Conservation (phyloP, 345 rosid genomes). For the Sapria himalayana region DNA sequence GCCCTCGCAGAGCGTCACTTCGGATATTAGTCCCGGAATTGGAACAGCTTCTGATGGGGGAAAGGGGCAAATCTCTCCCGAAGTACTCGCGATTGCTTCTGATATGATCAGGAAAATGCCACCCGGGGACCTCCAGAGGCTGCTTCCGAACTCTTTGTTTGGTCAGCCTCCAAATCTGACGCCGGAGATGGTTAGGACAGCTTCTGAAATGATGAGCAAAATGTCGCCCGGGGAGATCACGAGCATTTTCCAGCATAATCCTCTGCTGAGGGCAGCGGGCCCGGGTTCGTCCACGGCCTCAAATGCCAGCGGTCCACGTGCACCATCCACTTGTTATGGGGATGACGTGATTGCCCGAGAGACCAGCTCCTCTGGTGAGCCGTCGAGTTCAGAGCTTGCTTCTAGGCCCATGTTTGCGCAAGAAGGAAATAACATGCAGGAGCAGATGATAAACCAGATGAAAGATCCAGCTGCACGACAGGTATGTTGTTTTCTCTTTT, state of each 20-base stretch:
- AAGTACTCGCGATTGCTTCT: slow-evolving; percentile 67
- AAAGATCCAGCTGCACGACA: slow-evolving; percentile 86
- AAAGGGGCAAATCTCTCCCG: slow-evolving; percentile 59
- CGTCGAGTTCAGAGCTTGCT: no score
- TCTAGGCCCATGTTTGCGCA: no score
- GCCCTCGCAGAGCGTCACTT: slow-evolving; percentile 57
- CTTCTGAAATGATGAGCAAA: slow-evolving; percentile 63
- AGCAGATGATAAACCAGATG: slow-evolving; percentile 84
- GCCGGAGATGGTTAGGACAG: slow-evolving; percentile 70
- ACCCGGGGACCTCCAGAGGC: slow-evolving; percentile 51
- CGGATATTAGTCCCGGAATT: slow-evolving; percentile 49
- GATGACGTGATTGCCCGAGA: slow-evolving; percentile 17
- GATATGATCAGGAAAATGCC: slow-evolving; percentile 80
- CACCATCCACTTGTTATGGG: slow-evolving; percentile 14
- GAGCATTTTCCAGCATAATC: slow-evolving; percentile 79
- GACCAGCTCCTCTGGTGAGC: slow-evolving; percentile 29
- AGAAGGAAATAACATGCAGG: slow-evolving; percentile 82
- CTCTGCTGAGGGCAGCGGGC: slow-evolving; percentile 25
- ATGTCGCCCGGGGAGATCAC: slow-evolving; percentile 66
- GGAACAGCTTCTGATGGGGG: slow-evolving; percentile 51
- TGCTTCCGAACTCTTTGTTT: slow-evolving; percentile 19
- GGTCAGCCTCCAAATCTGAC: slow-evolving; percentile 27
- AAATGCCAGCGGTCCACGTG: slow-evolving; percentile 8
- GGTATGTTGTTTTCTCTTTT: slow-evolving; percentile 16
- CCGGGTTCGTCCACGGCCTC: slow-evolving; percentile 17